Base-by-base conservation (phyloP, 1,284 basidiomycete genomes). In the Coniophora puteana region DNA sequence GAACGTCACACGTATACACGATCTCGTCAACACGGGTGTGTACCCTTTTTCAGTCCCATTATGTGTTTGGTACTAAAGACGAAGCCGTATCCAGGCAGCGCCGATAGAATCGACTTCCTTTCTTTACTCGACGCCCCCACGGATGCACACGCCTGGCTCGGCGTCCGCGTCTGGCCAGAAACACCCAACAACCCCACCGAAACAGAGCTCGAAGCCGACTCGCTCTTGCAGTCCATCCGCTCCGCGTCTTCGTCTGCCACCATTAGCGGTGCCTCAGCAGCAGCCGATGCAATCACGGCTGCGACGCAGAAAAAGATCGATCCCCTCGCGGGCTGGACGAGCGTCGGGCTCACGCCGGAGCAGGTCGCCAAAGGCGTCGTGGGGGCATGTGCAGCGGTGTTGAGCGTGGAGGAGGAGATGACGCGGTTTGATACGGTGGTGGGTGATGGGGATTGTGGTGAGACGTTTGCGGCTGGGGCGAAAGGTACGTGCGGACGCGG, bases 401-500 rank as follows among this genome's bases (percentile, higher is more conserved):
- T 71, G 22, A 54, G 46, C 23, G 54, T 58, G 6, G 69, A 71
- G 51, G 51, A 53, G 1, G 64, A 65, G n/a, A 50, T 72, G 45
- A 70, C 70, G 17, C 55, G 51, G 24, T 69, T 63, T 44, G 69
- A 72, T 49, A 71, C 69, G 6, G 41, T 65, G 8, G 52, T 60
- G 17, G 62, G 64, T 11, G 63, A 66, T 44, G 64, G 63, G 5
- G 62, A 62, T 40, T 65, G 62, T 33, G 63, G 63, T 29, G 50
- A 53, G 34, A 66, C 64, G 14, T 65, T 64, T 21, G 48, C 51
- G 11, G 44, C 46, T 1, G 58, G 63, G n/a, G 53, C 57, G 6
- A 49, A 45, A 51, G 54, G 59, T 57, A 20, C 24, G 17, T 44
- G n/a, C 34, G n/a, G 25, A 22, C 28, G 17, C 20, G 21, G 21